These are phyloP conservation scores for Phytophthora crassamura DNA, from an alignment of 352 stramenopile species.

Conservation along the genomic window DNA sequence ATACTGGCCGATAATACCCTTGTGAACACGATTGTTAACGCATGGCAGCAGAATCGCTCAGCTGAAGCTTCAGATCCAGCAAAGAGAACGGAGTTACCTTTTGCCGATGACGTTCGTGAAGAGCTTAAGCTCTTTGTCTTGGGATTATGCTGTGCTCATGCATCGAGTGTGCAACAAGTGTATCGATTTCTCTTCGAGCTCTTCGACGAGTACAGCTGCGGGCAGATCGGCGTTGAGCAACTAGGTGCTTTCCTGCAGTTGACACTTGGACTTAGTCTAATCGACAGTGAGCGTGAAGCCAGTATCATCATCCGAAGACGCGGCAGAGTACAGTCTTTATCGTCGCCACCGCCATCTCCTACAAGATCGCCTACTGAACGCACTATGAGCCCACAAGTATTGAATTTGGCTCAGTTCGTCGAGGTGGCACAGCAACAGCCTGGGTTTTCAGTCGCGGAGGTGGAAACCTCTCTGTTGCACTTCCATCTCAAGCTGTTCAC, in stretches of 20 bases:
- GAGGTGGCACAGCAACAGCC: slow-evolving; percentile 25
- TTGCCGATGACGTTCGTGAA: slow-evolving; percentile 1
- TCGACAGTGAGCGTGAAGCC: slow-evolving; percentile 33
- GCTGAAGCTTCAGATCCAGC: neutral
- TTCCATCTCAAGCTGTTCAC: slow-evolving; percentile 22
- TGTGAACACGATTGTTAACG: neutral
- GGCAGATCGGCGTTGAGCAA: slow-evolving; percentile 28
- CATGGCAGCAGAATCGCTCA: neutral
- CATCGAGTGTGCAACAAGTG: slow-evolving; percentile 32
- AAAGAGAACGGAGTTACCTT: neutral
- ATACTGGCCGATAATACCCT: slow-evolving; percentile 15
- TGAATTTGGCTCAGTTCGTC: slow-evolving; percentile 35
- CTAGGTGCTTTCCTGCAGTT: slow-evolving; percentile 18
- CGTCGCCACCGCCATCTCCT: slow-evolving; percentile 20
- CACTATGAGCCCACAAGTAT: neutral
- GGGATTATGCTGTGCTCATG: slow-evolving; percentile 42
- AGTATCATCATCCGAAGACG: slow-evolving; percentile 6
- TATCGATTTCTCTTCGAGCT: slow-evolving; percentile 52
- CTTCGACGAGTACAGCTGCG: slow-evolving; percentile 44
- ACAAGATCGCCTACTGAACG: neutral
- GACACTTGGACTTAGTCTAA: slow-evolving; percentile 3
- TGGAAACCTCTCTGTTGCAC: slow-evolving; percentile 36
- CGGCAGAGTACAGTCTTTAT: slow-evolving; percentile 4
- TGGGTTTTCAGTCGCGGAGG: slow-evolving; percentile 17
- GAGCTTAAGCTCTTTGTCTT: slow-evolving; percentile 34